A percentile compares a stretch with the other conserved stretches of the same genome.
Conservation (phyloP, 352 stramenopile species). For the Thalassiosira pacifica region DNA sequence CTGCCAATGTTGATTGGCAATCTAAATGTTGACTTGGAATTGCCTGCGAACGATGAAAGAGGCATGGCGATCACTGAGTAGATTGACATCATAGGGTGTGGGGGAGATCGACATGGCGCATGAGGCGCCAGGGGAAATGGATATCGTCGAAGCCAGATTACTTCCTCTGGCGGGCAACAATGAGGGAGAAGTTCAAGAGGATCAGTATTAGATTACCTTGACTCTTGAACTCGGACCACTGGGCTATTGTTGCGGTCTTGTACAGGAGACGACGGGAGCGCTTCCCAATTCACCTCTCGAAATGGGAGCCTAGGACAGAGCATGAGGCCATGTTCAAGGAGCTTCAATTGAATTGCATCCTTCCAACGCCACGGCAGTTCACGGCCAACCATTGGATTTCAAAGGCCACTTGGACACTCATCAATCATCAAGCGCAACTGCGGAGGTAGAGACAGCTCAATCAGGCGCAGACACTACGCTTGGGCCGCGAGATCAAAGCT, state of each 20-base stretch:
- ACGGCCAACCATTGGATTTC: not conserved
- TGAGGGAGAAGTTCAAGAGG: not conserved
- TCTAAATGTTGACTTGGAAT: constrained; percentile 7
- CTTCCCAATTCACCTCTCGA: not conserved
- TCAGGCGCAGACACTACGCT: too few relatives aligned
- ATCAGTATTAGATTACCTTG: not conserved
- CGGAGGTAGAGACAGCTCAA: too few relatives aligned
- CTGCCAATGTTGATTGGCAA: not conserved
- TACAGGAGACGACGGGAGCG: not conserved
- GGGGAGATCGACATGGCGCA: not conserved
- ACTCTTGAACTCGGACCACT: not conserved
- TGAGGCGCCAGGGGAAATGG: not conserved
- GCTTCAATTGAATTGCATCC: not conserved
- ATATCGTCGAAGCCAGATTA: not conserved
- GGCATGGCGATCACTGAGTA: not conserved
- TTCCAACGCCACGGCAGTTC: not conserved
- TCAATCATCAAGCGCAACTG: not conserved
- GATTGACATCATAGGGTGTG: not conserved
- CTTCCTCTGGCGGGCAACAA: not conserved
- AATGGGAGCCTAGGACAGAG: not conserved
- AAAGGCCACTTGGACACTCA: not conserved
- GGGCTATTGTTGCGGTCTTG: not conserved
- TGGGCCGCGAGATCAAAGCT: too few relatives aligned
- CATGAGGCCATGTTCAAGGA: not conserved
- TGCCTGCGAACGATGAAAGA: not conserved